Percentiles rank a stretch among this genome's conserved stretches.
phyloP scores from a whole-genome alignment of 2,329 filamentous ascomycete species.

The Penicillium sp. region DNA sequence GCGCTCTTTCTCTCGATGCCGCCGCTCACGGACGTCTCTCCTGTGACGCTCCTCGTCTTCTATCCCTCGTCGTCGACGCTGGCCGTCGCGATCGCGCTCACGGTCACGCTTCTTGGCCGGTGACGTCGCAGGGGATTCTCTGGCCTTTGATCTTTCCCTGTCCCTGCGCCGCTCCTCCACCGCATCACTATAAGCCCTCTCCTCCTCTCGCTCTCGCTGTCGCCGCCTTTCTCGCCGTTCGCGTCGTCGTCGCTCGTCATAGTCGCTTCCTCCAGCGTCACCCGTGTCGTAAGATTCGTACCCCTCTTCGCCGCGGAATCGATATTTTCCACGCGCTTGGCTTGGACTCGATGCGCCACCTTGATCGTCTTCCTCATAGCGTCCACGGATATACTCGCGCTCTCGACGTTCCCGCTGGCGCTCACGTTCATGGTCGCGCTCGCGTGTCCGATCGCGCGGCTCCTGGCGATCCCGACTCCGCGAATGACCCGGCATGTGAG shows the following conservation, averaged over 20 bases:
- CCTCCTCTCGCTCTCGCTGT: slow-evolving; percentile 16
- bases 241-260: slow-evolving; percentile 18
- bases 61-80: slow-evolving; percentile 22
- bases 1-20: slow-evolving; percentile 14
- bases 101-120: slow-evolving; percentile 32
- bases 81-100: slow-evolving; percentile 29
- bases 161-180: slow-evolving; percentile 17
- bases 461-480: slow-evolving; percentile 30
- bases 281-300: slow-evolving; percentile 22
- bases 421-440: slow-evolving; percentile 14
- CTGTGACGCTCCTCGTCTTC: slow-evolving; percentile 27
- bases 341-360: slow-evolving; percentile 13
- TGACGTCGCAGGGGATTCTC: slow-evolving; percentile 33
- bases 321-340: slow-evolving; percentile 13
- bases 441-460: slow-evolving; percentile 14
- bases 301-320: slow-evolving; percentile 17
- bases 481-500: slow-evolving; percentile 28
- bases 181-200: slow-evolving; percentile 18
- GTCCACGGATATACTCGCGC: slow-evolving; percentile 17
- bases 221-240: slow-evolving; percentile 18
- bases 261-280: slow-evolving; percentile 17
- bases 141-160: slow-evolving; percentile 24
- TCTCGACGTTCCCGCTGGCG: slow-evolving; percentile 15
- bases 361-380: slow-evolving; percentile 14
- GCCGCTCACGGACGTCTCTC: slow-evolving; percentile 13